A percentile compares a stretch with the other conserved stretches of the same genome.
These are phyloP conservation scores for Lodderomyces beijingensis DNA, from an alignment of 1,139 yeast species.

Conservation along the genomic window DNA sequence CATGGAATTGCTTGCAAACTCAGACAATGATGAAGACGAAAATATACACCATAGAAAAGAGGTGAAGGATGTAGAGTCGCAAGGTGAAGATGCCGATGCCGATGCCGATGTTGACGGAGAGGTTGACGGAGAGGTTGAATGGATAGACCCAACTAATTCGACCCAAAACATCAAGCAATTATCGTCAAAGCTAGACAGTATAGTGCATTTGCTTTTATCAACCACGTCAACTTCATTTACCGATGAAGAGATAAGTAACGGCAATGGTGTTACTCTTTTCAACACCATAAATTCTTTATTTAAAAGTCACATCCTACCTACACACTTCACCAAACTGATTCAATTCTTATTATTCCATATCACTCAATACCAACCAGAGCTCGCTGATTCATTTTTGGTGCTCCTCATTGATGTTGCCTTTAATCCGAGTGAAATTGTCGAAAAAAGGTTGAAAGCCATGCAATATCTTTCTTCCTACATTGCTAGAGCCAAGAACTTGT, in stretches of 20 bases:
- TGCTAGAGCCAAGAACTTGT: slow-evolving; percentile 76
- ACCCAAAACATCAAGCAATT: slow-evolving; percentile 52
- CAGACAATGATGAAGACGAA: slow-evolving; percentile 21
- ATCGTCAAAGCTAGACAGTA: slow-evolving; percentile 65
- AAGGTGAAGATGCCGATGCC: slow-evolving; percentile 17
- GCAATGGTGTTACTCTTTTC: slow-evolving; percentile 70
- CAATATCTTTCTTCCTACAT: slow-evolving; percentile 89
- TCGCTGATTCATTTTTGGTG: slow-evolving; percentile 82
- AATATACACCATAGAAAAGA: slow-evolving; percentile 25
- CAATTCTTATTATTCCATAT: slow-evolving; percentile 82
- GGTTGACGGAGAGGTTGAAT: slow-evolving; percentile 28
- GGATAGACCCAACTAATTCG: slow-evolving; percentile 37
- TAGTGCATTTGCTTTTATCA: slow-evolving; percentile 53
- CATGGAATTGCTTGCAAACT: slow-evolving; percentile 22
- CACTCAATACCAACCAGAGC: slow-evolving; percentile 76
- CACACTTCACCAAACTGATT: slow-evolving; percentile 86
- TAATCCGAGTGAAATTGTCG: slow-evolving; percentile 59
- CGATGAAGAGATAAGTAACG: slow-evolving; percentile 48
- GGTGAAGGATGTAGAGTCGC: slow-evolving; percentile 25
- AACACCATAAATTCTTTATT: slow-evolving; percentile 73
- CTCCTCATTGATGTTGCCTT: slow-evolving; percentile 81
- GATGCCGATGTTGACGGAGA: slow-evolving; percentile 16
- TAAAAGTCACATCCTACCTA: slow-evolving; percentile 79
- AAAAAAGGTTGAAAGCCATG: slow-evolving; percentile 79
- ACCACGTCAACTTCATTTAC: slow-evolving; percentile 50